Percentiles rank a stretch among this genome's conserved stretches.
Conservation (phyloP, 371 early-diverging fungal species). For the Basidiobolus meristosporus region DNA sequence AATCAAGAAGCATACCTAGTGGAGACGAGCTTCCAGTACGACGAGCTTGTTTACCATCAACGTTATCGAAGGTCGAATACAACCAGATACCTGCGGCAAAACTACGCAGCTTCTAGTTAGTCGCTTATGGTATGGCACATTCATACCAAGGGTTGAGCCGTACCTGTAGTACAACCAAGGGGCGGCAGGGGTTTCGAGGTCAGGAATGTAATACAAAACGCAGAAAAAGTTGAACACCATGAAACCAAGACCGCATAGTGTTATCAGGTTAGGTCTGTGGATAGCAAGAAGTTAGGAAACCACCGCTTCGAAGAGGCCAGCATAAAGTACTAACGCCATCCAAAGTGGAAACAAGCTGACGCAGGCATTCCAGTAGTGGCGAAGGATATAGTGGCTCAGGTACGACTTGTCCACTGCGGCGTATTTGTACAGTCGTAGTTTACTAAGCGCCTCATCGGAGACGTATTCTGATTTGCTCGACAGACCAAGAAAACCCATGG, state of each 20-base stretch:
- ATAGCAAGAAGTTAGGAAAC: not conserved
- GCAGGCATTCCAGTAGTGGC: constrained; percentile 84
- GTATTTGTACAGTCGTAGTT: constrained; percentile 67
- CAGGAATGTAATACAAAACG: constrained; percentile 44
- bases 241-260: constrained; percentile 80
- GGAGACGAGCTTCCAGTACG: constrained; percentile 85
- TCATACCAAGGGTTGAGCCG: too few relatives aligned
- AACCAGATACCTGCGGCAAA: constrained; percentile 70
- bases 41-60: too few relatives aligned
- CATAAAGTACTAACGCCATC: constrained; percentile 51
- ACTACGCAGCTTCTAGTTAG: constrained; percentile 6
- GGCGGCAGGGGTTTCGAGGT: constrained; percentile 54
- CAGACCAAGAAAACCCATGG: too few relatives aligned
- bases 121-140: not conserved
- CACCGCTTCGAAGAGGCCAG: not conserved
- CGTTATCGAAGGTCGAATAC: constrained; percentile 92
- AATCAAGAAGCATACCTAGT: constrained; percentile 40
- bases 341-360: constrained; percentile 73
- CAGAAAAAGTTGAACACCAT: constrained; percentile 55
- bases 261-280: constrained; percentile 95
- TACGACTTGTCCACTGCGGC: constrained; percentile 73
- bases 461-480: too few relatives aligned
- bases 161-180: constrained; percentile 69
- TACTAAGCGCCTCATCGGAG: constrained; percentile 6
- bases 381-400: constrained; percentile 64